These are phyloP conservation scores for Cercophora newfieldiana DNA, from an alignment of 495 filamentous ascomycete genomes.

Conservation along the genomic window DNA sequence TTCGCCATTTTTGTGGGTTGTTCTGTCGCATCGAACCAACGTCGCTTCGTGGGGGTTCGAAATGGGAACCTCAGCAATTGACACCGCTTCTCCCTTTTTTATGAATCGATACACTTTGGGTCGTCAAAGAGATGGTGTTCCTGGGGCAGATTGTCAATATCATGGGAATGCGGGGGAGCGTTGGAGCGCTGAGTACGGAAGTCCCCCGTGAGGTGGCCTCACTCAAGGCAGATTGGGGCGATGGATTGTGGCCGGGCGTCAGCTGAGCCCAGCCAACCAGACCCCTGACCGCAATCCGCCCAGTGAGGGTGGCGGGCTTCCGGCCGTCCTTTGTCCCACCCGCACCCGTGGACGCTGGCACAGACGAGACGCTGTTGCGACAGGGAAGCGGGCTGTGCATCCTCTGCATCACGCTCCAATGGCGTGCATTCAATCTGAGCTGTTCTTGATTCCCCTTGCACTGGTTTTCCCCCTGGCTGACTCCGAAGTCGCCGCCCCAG, in stretches of 20 bases:
- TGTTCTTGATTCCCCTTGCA: constrained; percentile 2
- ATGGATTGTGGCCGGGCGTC: not conserved
- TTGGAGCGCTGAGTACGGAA: not conserved
- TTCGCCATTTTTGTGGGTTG: not conserved
- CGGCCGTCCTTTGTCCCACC: not conserved
- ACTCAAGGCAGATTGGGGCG: not conserved
- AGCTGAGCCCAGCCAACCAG: constrained; percentile 10
- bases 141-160: not conserved
- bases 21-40: no score
- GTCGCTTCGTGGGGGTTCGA: not conserved
- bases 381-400: not conserved
- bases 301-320: not conserved
- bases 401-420: constrained; percentile 3
- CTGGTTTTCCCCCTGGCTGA: no score
- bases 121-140: not conserved
- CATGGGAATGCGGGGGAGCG: not conserved
- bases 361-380: not conserved
- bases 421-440: not conserved
- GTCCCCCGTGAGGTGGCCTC: not conserved
- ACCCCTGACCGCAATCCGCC: not conserved
- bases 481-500: no score
- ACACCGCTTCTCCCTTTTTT: not conserved
- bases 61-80: not conserved
- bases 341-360: not conserved
- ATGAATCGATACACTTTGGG: not conserved